Conservation (phyloP, 2,329 filamentous ascomycete genomes). For the Fonsecaea pedrosoi region DNA sequence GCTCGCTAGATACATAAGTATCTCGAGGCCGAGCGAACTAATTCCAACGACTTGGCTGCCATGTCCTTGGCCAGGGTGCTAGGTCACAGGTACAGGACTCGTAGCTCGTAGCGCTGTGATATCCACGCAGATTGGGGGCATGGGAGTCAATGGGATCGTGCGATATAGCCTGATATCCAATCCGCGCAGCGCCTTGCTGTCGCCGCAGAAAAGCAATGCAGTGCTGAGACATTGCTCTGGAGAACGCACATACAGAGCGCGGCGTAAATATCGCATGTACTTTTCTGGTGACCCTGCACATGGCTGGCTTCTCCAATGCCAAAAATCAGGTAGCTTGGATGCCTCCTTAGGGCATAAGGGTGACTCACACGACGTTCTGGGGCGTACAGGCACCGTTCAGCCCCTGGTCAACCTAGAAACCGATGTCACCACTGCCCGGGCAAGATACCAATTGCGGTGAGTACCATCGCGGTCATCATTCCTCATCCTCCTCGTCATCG, state of each 20-base stretch:
- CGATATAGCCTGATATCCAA: too few species aligned
- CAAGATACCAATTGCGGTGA: not conserved
- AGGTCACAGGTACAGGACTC: too few species aligned
- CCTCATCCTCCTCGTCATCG: constrained; percentile 39
- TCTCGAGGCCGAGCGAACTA: too few species aligned
- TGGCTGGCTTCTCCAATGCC: not conserved
- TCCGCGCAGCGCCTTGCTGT: too few species aligned
- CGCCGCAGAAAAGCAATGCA: too few species aligned
- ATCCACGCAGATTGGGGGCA: too few species aligned
- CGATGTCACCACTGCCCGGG: not conserved
- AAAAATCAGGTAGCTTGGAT: not conserved
- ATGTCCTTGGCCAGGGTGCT: too few species aligned
- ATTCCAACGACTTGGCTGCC: too few species aligned
- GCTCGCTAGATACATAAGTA: too few species aligned
- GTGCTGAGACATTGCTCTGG: too few species aligned
- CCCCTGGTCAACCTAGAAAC: not conserved
- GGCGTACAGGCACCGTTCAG: not conserved
- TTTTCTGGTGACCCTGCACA: not conserved
- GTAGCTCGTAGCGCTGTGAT: too few species aligned
- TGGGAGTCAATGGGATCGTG: too few species aligned
- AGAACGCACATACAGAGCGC: not conserved
- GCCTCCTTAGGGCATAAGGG: not conserved
- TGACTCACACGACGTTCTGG: not conserved
- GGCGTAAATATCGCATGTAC: not conserved
- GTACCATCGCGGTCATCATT: constrained; percentile 6